Evolutionary conservation across 2,329 filamentous ascomycete species (phyloP), one percentile per base, ranked within the genome.

Genomic region (Cladophialophora chaetospira): DNA sequence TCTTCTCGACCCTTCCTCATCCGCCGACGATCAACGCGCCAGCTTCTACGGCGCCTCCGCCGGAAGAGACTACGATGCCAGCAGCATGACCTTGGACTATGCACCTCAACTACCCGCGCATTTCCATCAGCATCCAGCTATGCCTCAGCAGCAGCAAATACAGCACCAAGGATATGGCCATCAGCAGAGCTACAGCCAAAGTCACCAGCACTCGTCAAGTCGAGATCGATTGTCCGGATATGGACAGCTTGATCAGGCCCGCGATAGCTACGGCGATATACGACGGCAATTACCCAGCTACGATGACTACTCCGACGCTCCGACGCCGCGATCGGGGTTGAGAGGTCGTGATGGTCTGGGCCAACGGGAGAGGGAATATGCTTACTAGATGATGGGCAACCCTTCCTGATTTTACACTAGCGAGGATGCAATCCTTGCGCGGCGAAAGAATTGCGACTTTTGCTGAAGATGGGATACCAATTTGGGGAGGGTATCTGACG

Each of bases 11-110:
- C 55, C 58, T 33, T 51, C 48, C 4, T 44, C 42, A 13, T 19
- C 42, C 6, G 50, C 19, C 19, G 60, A 63, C 63, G 90, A 94
- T 55, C 89, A 93, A 57, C 86, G 88, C 58, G 83, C 55, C 8
- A 60, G 53, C 43, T 36, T 60, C 29, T 60, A 61, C n/a, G 57
- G 54, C 10, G 48, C 48, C 2, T 35, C 48, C 11, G 23, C 38
- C 29, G 55, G 54, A 9, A 51, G 88, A 57, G 79, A 79, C 43
- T 94, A 92, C 72, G 77, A 81, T 43, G 88, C 91, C 55, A 71
- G 68, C 38, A 61, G 58, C 29, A 58, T 58, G 53, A 61, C 52
- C 40, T 52, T 58, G 53, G 58, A 63, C 33, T 63, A 64, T 33
- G 52, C 53, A 19, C 52, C 60, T 47, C 57, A 53, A 45, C 26